phyloP scores from a whole-genome alignment of 129 eudicot species.

The Arctium minus region DNA sequence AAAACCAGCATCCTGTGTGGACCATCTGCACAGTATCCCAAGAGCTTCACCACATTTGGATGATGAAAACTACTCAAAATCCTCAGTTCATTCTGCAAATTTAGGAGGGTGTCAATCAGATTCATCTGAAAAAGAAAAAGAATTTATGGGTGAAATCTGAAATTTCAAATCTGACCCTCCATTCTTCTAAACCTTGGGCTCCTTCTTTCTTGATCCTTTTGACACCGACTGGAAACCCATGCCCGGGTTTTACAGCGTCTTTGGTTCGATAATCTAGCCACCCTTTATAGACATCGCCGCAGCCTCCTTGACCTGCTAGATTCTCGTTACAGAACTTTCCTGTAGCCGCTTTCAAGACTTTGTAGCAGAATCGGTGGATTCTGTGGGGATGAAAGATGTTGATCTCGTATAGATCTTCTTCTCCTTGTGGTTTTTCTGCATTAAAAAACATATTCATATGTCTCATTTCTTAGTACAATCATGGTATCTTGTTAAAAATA shows the following conservation, averaged over 20 bases:
- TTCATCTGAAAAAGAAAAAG: background rate
- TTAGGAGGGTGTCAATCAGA: background rate
- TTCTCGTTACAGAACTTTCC: constrained; percentile 26
- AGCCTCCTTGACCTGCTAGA: constrained; percentile 49
- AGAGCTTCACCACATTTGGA: constrained; percentile 47
- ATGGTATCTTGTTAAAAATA: background rate
- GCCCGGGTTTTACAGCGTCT: constrained; percentile 34
- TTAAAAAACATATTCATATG: background rate
- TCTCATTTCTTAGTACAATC: background rate
- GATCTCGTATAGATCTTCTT: background rate
- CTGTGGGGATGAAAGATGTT: constrained; percentile 16
- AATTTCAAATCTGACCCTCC: constrained; percentile 31
- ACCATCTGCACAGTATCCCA: constrained; percentile 49
- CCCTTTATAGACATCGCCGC: constrained; percentile 49
- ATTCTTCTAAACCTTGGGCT: constrained; percentile 42
- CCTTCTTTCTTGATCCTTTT: constrained; percentile 44
- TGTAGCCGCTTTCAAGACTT: constrained; percentile 34
- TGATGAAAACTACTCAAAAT: constrained; percentile 38
- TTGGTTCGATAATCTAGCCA: constrained; percentile 42
- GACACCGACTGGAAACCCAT: constrained; percentile 39
- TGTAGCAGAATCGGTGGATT: constrained; percentile 17
- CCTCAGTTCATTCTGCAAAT: constrained; percentile 43
- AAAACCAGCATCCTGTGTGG: constrained; percentile 39
- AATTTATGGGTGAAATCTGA: background rate
- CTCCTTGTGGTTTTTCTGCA: constrained; percentile 5